Evolutionary conservation across 352 stramenopile genomes (phyloP).

Genomic region (Pythium folliculosum): DNA sequence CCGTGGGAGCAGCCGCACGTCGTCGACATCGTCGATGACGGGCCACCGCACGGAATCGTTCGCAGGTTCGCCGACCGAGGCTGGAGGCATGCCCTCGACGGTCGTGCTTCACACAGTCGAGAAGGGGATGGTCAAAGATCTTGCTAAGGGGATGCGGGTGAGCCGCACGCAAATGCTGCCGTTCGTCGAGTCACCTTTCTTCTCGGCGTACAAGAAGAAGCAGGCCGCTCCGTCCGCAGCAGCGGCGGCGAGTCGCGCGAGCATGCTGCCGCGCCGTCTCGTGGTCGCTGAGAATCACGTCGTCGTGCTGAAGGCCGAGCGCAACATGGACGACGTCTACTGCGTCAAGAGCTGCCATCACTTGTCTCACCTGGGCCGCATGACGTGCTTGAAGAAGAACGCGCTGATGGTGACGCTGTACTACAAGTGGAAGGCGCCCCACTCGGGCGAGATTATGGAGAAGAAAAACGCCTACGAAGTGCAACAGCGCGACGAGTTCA

Average conservation of each 20-base stretch:
- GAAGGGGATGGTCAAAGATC: constrained; percentile 45
- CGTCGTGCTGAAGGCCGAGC: constrained; percentile 76
- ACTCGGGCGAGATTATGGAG: constrained; percentile 46
- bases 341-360: constrained; percentile 77
- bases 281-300: constrained; percentile 76
- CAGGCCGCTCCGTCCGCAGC: constrained; percentile 8
- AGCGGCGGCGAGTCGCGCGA: constrained; percentile 21
- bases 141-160: constrained; percentile 71
- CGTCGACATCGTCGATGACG: constrained; percentile 42
- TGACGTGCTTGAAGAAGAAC: constrained; percentile 91
- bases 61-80: constrained; percentile 18
- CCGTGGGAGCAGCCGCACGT: constrained; percentile 37
- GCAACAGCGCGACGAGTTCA: constrained; percentile 86
- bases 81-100: constrained; percentile 19
- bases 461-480: constrained; percentile 82
- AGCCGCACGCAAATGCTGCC: constrained; percentile 71
- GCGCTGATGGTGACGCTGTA: constrained; percentile 87
- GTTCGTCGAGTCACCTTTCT: constrained; percentile 73
- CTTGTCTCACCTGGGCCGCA: constrained; percentile 70
- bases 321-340: constrained; percentile 73
- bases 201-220: constrained; percentile 89
- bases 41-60: constrained; percentile 45
- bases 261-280: constrained; percentile 59
- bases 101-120: constrained; percentile 54
- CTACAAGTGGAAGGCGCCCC: constrained; percentile 71